These are phyloP conservation scores for Gymnopus androsaceus DNA, from an alignment of 1,284 basidiomycete species.

Conservation along the genomic window DNA sequence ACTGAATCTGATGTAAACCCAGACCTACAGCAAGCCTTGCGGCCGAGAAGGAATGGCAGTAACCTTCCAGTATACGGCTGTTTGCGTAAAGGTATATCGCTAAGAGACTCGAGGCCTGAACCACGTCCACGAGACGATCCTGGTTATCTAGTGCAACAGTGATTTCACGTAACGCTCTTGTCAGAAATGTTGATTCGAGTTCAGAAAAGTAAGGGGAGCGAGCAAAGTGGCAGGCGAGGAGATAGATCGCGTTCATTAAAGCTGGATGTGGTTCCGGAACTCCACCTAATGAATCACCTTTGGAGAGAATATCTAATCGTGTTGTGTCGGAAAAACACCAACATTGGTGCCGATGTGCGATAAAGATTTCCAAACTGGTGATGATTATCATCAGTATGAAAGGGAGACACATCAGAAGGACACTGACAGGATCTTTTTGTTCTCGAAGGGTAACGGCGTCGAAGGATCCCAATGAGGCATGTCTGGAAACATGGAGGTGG, in stretches of 20 bases:
- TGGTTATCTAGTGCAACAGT: conserved; percentile 49
- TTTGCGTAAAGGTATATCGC: conserved; percentile 63
- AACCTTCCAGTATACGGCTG: conserved; percentile 57
- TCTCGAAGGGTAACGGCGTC: conserved; percentile 31
- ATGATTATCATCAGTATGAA: background rate
- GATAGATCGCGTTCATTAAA: conserved; percentile 59
- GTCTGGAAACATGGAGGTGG: conserved; percentile 21
- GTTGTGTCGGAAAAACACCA: conserved; percentile 55
- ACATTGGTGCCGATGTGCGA: conserved; percentile 59
- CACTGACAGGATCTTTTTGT: conserved; percentile 43
- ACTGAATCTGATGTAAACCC: conserved; percentile 51
- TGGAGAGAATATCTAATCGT: conserved; percentile 39
- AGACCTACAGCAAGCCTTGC: conserved; percentile 56
- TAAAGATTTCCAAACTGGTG: conserved; percentile 54
- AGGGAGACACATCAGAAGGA: conserved; percentile 10
- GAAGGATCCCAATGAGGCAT: conserved; percentile 32
- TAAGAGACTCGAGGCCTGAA: conserved; percentile 61
- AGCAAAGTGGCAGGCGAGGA: conserved; percentile 59
- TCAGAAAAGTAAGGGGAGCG: conserved; percentile 40
- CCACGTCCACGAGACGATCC: conserved; percentile 56
- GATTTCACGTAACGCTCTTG: conserved; percentile 51
- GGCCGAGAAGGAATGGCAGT: conserved; percentile 60
- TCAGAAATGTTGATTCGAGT: conserved; percentile 50
- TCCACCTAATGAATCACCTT: conserved; percentile 15
- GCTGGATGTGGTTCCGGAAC: conserved; percentile 50